These are phyloP conservation scores for Leucocoprinus sp. DNA, from an alignment of 768 basidiomycete species.

Conservation along the genomic window DNA sequence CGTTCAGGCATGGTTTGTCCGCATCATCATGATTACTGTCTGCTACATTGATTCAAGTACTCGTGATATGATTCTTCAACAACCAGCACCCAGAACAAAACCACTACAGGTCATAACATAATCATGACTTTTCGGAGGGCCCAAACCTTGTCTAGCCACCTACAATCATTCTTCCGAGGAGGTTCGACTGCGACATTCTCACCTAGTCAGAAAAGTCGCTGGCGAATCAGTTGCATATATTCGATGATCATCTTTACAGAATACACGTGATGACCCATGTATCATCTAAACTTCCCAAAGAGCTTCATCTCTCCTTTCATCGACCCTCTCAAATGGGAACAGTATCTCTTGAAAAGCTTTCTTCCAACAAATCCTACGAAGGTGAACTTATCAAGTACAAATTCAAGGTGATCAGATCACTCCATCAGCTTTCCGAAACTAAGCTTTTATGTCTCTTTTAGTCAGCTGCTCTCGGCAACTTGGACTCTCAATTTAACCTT, in stretches of 20 bases:
- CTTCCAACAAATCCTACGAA: constrained; percentile 71
- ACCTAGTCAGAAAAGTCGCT: too few relatives aligned
- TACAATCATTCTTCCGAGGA: background rate
- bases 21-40: too few relatives aligned
- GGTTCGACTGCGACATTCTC: too few relatives aligned
- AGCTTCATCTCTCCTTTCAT: background rate
- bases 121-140: too few relatives aligned
- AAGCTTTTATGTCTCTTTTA: constrained; percentile 20
- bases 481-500: constrained; percentile 76
- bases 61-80: too few relatives aligned
- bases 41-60: too few relatives aligned
- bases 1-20: too few relatives aligned
- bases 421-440: background rate
- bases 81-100: too few relatives aligned
- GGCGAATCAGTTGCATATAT: too few relatives aligned
- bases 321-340: background rate
- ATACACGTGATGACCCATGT: constrained; percentile 8
- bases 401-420: constrained; percentile 46
- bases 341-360: constrained; percentile 51
- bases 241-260: too few relatives aligned
- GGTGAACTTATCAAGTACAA: constrained; percentile 83
- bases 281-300: constrained; percentile 4
- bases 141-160: too few relatives aligned
- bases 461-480: constrained; percentile 65
- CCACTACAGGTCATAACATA: too few relatives aligned